Percentiles rank a stretch among this genome's conserved stretches.
phyloP scores from a whole-genome alignment of 1,284 basidiomycete species.

The Moesziomyces antarcticus region DNA sequence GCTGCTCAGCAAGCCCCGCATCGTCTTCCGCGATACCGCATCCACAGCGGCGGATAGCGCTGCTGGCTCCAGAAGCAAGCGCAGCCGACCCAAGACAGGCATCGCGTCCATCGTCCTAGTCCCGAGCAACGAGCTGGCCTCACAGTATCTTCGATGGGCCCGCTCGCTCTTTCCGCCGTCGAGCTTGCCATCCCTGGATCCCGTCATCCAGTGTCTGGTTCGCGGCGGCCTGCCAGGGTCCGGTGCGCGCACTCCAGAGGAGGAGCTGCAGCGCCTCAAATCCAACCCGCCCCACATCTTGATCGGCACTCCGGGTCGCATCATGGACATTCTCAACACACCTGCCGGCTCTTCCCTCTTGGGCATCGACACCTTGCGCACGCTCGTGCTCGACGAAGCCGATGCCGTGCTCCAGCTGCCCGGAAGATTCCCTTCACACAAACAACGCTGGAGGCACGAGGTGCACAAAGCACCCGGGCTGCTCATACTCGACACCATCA shows the following conservation, averaged over 20 bases:
- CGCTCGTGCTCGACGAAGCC: slow-evolving; percentile 63
- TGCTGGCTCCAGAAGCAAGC: slow-evolving; percentile 6
- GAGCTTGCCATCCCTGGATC: slow-evolving; percentile 41
- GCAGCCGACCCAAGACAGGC: slow-evolving; percentile 40
- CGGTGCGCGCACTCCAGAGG: slow-evolving; percentile 23
- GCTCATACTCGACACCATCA: slow-evolving; percentile 54
- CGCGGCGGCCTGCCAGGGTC: slow-evolving; percentile 40
- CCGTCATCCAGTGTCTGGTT: slow-evolving; percentile 58
- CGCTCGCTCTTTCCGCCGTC: slow-evolving; percentile 47
- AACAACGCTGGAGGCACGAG: slow-evolving; percentile 60
- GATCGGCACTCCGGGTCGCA: slow-evolving; percentile 61
- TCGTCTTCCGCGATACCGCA: slow-evolving; percentile 46
- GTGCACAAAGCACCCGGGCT: slow-evolving; percentile 61
- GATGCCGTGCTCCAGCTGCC: slow-evolving; percentile 64
- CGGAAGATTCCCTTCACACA: slow-evolving; percentile 59
- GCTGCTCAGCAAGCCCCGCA: slow-evolving; percentile 61
- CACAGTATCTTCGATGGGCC: slow-evolving; percentile 62
- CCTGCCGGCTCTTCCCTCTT: slow-evolving; percentile 51
- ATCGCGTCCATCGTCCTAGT: slow-evolving; percentile 62
- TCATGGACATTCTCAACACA: slow-evolving; percentile 54
- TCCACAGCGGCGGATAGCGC: slow-evolving; percentile 2
- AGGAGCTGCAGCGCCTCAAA: slow-evolving; percentile 49
- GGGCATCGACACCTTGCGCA: slow-evolving; percentile 54
- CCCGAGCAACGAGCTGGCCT: slow-evolving; percentile 63
- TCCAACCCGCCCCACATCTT: slow-evolving; percentile 58